Evolutionary conservation across 257 asterid species (phyloP).

Genomic region (Linderniella brevidens): DNA sequence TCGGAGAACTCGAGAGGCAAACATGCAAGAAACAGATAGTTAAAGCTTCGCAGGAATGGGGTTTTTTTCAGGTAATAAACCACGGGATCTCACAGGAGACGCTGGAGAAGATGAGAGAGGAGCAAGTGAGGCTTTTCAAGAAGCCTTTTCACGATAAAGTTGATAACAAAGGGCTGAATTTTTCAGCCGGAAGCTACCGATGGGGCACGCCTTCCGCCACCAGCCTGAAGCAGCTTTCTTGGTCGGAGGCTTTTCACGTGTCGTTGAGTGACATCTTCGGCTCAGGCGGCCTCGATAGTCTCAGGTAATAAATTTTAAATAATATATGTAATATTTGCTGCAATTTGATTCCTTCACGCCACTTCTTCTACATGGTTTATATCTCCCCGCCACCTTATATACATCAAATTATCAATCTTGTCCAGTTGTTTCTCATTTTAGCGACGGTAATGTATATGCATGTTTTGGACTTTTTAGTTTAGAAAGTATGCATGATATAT

Average conservation of each 20-base stretch:
- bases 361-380: no score
- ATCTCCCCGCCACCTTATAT: no score
- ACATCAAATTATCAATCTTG: no score
- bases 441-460: no score
- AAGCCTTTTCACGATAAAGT: constrained; percentile 49
- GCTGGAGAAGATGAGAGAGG: constrained; percentile 45
- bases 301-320: constrained; percentile 25
- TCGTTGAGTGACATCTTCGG: constrained; percentile 38
- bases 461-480: no score
- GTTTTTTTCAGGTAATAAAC: constrained; percentile 74
- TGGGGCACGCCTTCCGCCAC: constrained; percentile 90
- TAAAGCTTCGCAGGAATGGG: constrained; percentile 75
- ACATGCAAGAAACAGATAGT: constrained; percentile 54
- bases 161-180: constrained; percentile 21
- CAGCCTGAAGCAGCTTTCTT: constrained; percentile 46
- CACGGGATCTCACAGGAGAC: constrained; percentile 63
- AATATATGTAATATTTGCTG: no score
- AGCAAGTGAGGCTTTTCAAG: constrained; percentile 50
- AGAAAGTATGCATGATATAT: no score
- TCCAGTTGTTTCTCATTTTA: no score
- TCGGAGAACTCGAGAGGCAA: constrained; percentile 25
- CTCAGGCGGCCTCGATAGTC: constrained; percentile 18
- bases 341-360: no score
- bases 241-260: constrained; percentile 96
- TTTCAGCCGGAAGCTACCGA: constrained; percentile 69